phyloP scores from a whole-genome alignment of 176 grass and related monocot genomes.

The barley (Hordeum vulgare) region DNA sequence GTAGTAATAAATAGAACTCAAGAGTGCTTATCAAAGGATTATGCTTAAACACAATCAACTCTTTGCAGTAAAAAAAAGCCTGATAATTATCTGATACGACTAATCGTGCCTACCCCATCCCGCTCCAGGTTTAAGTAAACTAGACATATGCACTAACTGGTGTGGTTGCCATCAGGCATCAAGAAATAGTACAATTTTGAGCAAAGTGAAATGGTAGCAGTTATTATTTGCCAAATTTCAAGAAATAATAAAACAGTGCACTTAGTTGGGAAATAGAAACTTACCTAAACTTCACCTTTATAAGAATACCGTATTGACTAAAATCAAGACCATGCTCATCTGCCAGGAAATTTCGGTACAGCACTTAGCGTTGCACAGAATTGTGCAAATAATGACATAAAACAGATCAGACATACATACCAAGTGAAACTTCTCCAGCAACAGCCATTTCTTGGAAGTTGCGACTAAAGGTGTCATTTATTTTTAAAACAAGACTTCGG shows the following conservation, averaged over 20 bases:
- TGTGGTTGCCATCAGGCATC: background rate
- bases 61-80: background rate
- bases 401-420: constrained; percentile 30
- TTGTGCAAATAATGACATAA: background rate
- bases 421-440: constrained; percentile 94
- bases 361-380: background rate
- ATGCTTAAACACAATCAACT: background rate
- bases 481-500: constrained; percentile 71
- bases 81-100: background rate
- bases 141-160: background rate
- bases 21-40: background rate
- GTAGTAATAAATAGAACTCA: background rate
- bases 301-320: constrained; percentile 81
- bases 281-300: constrained; percentile 98
- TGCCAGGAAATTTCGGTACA: constrained; percentile 29
- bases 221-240: constrained; percentile 12
- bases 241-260: background rate
- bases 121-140: background rate
- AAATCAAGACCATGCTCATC: constrained; percentile 90
- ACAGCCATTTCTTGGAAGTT: constrained; percentile 99
- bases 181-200: background rate
- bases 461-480: constrained; percentile 79
- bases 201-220: background rate
- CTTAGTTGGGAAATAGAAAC: constrained; percentile 18
- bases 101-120: background rate